Evolutionary conservation across 352 stramenopile species (phyloP).

Genomic region (Phytophthora pistaciae): DNA sequence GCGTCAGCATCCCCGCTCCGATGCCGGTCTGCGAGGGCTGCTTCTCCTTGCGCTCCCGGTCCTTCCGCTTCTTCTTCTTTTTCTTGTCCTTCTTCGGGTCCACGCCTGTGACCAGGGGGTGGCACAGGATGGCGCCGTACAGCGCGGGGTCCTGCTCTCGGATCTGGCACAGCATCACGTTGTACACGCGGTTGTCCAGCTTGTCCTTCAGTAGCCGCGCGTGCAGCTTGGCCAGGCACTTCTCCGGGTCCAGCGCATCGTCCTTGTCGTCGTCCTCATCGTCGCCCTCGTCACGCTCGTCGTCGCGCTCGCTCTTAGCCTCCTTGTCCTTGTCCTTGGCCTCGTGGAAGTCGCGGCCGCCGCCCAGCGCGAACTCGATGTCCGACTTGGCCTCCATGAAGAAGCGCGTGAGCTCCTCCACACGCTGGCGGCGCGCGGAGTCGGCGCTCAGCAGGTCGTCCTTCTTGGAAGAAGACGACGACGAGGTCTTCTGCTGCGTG

Average conservation of each 20-base stretch:
- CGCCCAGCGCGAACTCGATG: constrained; percentile 88
- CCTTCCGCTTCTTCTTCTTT: constrained; percentile 89
- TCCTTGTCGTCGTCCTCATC: constrained; percentile 67
- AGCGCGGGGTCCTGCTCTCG: constrained; percentile 83
- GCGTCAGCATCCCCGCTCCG: constrained; percentile 67
- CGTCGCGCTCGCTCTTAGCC: constrained; percentile 67
- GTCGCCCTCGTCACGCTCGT: constrained; percentile 66
- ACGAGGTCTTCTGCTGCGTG: constrained; percentile 35
- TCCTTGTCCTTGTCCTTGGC: constrained; percentile 79
- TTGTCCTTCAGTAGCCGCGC: constrained; percentile 67
- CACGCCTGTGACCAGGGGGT: constrained; percentile 82
- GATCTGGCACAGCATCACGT: constrained; percentile 76
- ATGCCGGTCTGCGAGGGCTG: constrained; percentile 40
- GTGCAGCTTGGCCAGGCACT: constrained; percentile 58
- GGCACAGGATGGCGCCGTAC: constrained; percentile 86
- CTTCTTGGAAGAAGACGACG: constrained; percentile 39
- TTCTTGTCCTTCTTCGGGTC: constrained; percentile 85
- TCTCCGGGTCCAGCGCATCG: constrained; percentile 50
- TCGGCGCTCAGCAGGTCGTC: constrained; percentile 82
- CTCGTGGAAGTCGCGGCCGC: constrained; percentile 74
- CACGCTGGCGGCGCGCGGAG: constrained; percentile 76
- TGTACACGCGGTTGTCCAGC: constrained; percentile 83
- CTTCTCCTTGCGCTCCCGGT: constrained; percentile 83
- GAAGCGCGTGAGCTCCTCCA: constrained; percentile 89
- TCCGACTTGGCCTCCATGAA: constrained; percentile 93